Evolutionary conservation across 106 monocot genomes (phyloP), one percentile per base, ranked within the genome.

Genomic region (Acanthochlamys bracteata): DNA sequence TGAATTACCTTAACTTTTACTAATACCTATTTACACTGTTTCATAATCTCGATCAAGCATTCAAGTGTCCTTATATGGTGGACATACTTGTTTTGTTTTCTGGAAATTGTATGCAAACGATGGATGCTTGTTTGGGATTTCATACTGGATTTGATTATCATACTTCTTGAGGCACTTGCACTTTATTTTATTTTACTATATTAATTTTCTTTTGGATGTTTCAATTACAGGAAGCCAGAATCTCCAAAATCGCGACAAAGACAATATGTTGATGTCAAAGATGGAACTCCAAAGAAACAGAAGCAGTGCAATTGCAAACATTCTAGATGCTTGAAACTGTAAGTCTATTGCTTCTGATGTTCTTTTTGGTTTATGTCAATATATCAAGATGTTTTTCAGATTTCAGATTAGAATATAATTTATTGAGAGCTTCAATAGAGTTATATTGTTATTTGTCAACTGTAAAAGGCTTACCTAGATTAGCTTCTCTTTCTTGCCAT

Each of bases 301-400:
- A 96, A 88, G 72, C 84, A 89, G 63, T 96, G 95, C 76, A 96
- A 96, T 67, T 96, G 95, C 68, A 90, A 80, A 73, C 79, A 96
- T 60, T 96, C 95, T 17, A 84, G 63, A 78, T 96, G 95, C 73
- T 76, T 96, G 75, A 96, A 96, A 64, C 63, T 96, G 95, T 96
- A 90, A 69, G 90, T 55, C 55, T 55, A 21, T 2, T 55, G 55
- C 55, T 49, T 49, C 1, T 17, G 12, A 49, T 10, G 2, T 14
- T 14, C 9, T 49, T 49, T 17, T 9, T 4, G 15, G 49, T 12
- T 49, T 49, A 49, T 9, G 2, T 49, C 17, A 17, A 10, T 14
- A 14, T 49, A 4, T 49, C 10, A 45, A 45, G 43, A 45, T 7
- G 7, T 7, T 45, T 45, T 13, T 9, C 43, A 45, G 7, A 10